Percentiles rank a stretch among this genome's conserved stretches.
These are phyloP conservation scores for Chrysanthemum lavandulifolium DNA, from an alignment of 129 eudicot genomes.

Conservation along the genomic window DNA sequence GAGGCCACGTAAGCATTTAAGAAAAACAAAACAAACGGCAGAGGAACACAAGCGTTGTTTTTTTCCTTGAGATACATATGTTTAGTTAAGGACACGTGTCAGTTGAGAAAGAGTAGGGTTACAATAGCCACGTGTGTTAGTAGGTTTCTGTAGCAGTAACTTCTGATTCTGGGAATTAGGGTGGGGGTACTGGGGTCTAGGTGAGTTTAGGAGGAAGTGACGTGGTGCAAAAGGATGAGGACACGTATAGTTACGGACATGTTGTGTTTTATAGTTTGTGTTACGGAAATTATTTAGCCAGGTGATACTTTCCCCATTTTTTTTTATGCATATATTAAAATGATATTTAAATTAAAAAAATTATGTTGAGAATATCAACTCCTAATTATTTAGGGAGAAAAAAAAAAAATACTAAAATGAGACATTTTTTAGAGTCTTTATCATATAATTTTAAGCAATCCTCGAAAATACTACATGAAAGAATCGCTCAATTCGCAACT, in stretches of 20 bases:
- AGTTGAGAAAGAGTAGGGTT: neutral
- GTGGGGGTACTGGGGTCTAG: neutral
- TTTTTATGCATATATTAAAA: no score
- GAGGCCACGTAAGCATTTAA: conserved; percentile 17
- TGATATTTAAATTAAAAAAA: no score
- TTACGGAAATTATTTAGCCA: no score
- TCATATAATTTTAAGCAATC: no score
- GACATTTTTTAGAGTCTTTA: no score
- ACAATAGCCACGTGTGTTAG: conserved; percentile 24
- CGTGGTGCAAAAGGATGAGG: neutral
- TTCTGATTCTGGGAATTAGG: neutral
- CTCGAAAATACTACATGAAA: no score
- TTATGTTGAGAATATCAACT: no score
- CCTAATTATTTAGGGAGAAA: no score
- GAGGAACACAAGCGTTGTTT: conserved; percentile 1
- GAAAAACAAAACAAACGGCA: conserved; percentile 15
- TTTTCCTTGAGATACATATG: conserved; percentile 6
- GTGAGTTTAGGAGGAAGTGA: neutral
- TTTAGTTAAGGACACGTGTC: conserved; percentile 28
- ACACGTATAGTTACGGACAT: neutral
- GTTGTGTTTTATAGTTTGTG: no score
- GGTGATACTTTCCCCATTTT: no score
- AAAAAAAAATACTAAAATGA: no score
- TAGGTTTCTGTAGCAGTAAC: conserved; percentile 17
- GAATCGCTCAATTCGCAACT: no score